phyloP scores from a whole-genome alignment of 1,284 basidiomycete species.

The Sanghuangporus weigelae region DNA sequence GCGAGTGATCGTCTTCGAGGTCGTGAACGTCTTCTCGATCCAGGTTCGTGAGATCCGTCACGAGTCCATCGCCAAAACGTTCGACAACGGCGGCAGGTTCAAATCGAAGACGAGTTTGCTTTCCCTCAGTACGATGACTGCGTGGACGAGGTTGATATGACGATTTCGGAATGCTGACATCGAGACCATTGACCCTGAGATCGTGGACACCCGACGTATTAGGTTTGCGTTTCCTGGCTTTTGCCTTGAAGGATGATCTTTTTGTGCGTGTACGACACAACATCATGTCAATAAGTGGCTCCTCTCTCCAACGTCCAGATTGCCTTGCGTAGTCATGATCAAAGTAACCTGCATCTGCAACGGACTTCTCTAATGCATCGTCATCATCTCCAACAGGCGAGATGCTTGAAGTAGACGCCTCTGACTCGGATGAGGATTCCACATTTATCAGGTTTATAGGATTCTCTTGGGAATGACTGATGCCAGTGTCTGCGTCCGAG shows the following conservation, averaged over 20 bases:
- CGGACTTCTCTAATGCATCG: conserved; percentile 24
- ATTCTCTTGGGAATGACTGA: not conserved
- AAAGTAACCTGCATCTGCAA: conserved; percentile 28
- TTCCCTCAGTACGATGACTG: not conserved
- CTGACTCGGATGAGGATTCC: conserved; percentile 5
- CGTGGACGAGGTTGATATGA: not conserved
- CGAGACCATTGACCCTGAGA: conserved; percentile 15
- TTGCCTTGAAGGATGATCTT: conserved; percentile 23
- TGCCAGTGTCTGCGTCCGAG: conserved; percentile 30
- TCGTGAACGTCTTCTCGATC: not conserved
- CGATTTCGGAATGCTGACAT: not conserved
- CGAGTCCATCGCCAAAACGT: not conserved
- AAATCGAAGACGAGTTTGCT: conserved; percentile 19
- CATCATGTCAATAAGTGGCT: conserved; percentile 56
- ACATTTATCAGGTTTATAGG: not conserved
- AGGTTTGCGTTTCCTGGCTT: not conserved
- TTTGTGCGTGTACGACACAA: conserved; percentile 34
- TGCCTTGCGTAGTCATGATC: conserved; percentile 23
- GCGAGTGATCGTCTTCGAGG: not conserved
- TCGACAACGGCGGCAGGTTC: not conserved
- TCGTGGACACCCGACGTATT: not conserved
- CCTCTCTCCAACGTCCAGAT: conserved; percentile 27
- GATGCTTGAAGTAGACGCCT: not conserved
- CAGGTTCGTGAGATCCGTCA: not conserved
- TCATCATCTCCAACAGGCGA: conserved; percentile 8